Conservation (phyloP, 176 grass and related monocot species). For the Aegilops longissima region DNA sequence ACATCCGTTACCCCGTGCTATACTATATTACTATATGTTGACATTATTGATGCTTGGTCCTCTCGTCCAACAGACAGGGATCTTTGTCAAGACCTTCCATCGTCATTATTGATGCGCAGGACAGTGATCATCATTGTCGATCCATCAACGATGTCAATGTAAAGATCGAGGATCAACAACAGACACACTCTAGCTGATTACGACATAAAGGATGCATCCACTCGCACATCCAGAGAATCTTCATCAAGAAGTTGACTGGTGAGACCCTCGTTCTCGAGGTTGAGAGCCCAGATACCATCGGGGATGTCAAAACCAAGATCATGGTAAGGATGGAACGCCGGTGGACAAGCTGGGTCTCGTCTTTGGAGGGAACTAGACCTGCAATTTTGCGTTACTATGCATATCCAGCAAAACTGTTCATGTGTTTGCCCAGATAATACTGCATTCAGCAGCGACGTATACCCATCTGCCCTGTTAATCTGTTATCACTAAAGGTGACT, state of each 20-base stretch:
- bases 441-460: not conserved
- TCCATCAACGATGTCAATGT: not conserved
- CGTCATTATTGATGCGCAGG: not conserved
- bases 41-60: not conserved
- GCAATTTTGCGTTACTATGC: not conserved
- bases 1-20: too few relatives aligned
- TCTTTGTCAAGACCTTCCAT: not conserved
- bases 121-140: not conserved
- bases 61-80: too few relatives aligned
- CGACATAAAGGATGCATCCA: not conserved
- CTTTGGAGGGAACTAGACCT: not conserved
- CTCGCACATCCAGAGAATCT: not conserved
- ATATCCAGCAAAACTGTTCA: not conserved
- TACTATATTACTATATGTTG: not conserved
- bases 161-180: not conserved
- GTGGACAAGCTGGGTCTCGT: accelerated
- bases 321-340: not conserved
- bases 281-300: not conserved
- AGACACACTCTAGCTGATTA: too few relatives aligned
- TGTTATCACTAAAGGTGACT: not conserved
- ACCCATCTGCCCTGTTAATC: not conserved
- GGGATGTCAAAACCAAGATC: too few relatives aligned
- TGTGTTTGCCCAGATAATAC: not conserved
- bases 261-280: not conserved
- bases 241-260: not conserved